Base-by-base conservation (phyloP, 306 rosid species). In the Vigna hirtella region DNA sequence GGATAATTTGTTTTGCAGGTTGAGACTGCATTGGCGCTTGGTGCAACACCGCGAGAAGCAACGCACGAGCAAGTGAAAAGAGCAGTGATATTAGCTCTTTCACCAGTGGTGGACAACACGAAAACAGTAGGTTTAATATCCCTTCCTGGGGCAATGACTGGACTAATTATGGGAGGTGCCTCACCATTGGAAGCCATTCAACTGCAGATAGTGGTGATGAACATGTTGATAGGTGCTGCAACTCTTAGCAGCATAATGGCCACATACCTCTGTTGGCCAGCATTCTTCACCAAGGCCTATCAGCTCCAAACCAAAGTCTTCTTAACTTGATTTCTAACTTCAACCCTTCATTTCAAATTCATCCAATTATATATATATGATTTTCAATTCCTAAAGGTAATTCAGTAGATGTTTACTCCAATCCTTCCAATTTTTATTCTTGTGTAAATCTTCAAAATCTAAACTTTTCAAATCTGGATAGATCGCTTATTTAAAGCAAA, bases 131-230 rank as follows among this genome's bases (percentile, higher is more conserved):
- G 98, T 6, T 82, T 95, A 2, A 93, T 95, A 28, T 91, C 99
- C 3, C 96, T 95, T 61, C 98, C 99, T 0, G 99, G 99, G 3
- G 99, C 98, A 26, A 95, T 95, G 99, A 93, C 99, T 1, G 99
- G 99, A 12, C 91, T 95, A 1, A 95, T 95, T 40, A 93, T 95
- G 98, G 99, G 98, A 81, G 99, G 99, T 34, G 98, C 99, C 10
- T 95, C 99, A 0, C 99, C 99, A 0, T 40, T 95, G 36, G 99
- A 93, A 85, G 99, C 99, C 30, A 91, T 95, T 88, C 99, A 88
- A 6, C 85, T 95, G 3, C 99, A 95, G 80, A 93, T 95, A 64
- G 95, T 95, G 34, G 99, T 95, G 7, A 95, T 95, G 99, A 95
- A 95, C 77, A 93, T 95, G 88, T 80, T 95, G n/a, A 85, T 95